Conservation (phyloP, 371 early-diverging fungal genomes). For the Mucor lusitanicus region DNA sequence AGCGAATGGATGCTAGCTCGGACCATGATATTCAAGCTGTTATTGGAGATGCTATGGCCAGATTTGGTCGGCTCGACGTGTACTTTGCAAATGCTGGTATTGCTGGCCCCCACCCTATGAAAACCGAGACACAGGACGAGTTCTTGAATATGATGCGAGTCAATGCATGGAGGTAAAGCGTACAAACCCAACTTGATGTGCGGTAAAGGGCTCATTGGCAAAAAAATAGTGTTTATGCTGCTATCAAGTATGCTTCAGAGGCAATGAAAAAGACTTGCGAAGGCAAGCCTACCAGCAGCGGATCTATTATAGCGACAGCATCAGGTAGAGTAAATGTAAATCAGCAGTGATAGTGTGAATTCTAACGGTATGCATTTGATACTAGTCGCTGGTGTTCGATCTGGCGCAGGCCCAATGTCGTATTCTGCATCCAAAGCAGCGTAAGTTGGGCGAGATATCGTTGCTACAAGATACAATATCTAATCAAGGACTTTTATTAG, state of each 20-base stretch:
- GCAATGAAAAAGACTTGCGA: constrained; percentile 31
- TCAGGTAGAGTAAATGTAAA: constrained; percentile 22
- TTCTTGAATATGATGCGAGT: constrained; percentile 34
- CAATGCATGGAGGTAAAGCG: constrained; percentile 28
- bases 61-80: constrained; percentile 55
- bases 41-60: constrained; percentile 37
- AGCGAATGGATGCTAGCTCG: constrained; percentile 44
- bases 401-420: constrained; percentile 41
- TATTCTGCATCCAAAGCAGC: constrained; percentile 54
- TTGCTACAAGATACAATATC: not conserved
- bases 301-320: constrained; percentile 45
- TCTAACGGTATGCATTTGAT: not conserved
- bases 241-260: constrained; percentile 36
- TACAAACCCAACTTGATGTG: not conserved
- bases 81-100: constrained; percentile 59
- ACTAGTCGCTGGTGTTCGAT: constrained; percentile 51
- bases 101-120: constrained; percentile 16
- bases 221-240: constrained; percentile 28
- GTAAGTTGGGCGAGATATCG: not conserved
- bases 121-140: constrained; percentile 11
- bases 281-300: constrained; percentile 17
- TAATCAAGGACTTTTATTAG: constrained; percentile 12
- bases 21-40: constrained; percentile 36
- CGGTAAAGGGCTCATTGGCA: not conserved
- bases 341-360: not conserved